Evolutionary conservation across 1,284 basidiomycete genomes (phyloP).

Genomic region (Ustilago esculenta): DNA sequence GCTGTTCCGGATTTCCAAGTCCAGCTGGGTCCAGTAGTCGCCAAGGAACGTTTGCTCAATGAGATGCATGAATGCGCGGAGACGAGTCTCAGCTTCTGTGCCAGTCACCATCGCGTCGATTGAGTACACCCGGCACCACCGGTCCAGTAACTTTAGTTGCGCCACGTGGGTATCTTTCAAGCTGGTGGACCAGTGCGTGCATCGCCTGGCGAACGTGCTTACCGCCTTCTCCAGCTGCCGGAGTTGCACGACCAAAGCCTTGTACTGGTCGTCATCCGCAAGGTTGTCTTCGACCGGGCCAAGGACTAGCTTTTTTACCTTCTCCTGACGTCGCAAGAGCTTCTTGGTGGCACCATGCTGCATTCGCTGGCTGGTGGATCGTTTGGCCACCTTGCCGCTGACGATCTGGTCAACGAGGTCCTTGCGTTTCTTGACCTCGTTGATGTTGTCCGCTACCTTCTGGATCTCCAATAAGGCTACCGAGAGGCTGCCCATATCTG

Average conservation of each 20-base stretch:
- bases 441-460: slow-evolving; percentile 82
- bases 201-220: slow-evolving; percentile 33
- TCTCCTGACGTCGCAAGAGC: slow-evolving; percentile 54
- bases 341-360: slow-evolving; percentile 47
- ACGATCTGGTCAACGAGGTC: slow-evolving; percentile 73
- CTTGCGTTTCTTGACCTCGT: slow-evolving; percentile 83
- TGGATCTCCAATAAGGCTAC: slow-evolving; percentile 77
- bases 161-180: slow-evolving; percentile 43
- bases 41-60: slow-evolving; percentile 30
- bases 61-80: slow-evolving; percentile 30
- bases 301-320: slow-evolving; percentile 40
- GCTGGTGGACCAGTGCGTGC: slow-evolving; percentile 41
- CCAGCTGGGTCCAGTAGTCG: slow-evolving; percentile 43
- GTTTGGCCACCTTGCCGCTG: slow-evolving; percentile 37
- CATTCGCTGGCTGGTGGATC: slow-evolving; percentile 39
- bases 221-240: slow-evolving; percentile 39
- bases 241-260: slow-evolving; percentile 39
- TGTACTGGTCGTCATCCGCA: slow-evolving; percentile 47
- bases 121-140: slow-evolving; percentile 48
- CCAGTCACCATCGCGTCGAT: slow-evolving; percentile 24
- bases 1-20: slow-evolving; percentile 41
- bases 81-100: slow-evolving; percentile 33
- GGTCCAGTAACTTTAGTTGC: slow-evolving; percentile 42
- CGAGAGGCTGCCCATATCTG: slow-evolving; percentile 76
- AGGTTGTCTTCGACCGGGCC: slow-evolving; percentile 29